phyloP scores from a whole-genome alignment of 2,329 filamentous ascomycete genomes.

The Pseudogymnoascus sp. region DNA sequence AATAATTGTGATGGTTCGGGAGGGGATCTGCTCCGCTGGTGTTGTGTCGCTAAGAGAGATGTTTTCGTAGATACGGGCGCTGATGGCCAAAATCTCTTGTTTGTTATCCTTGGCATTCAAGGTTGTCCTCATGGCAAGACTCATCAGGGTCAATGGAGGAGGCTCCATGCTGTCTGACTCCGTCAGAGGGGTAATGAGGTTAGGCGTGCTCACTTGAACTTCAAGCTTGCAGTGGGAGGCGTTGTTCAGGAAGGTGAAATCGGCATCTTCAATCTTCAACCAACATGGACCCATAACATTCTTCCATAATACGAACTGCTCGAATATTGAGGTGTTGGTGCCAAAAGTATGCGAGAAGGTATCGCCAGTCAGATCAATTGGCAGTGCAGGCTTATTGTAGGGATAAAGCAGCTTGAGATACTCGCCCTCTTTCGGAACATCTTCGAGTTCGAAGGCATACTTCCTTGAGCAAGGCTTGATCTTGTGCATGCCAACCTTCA shows the following conservation, averaged over 20 bases:
- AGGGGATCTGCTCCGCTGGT: conserved; percentile 79
- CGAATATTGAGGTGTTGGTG: conserved; percentile 86
- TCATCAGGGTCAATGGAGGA: conserved; percentile 93
- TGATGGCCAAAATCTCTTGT: conserved; percentile 88
- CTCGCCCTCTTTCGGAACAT: conserved; percentile 78
- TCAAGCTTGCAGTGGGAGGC: conserved; percentile 97
- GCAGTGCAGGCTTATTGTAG: conserved; percentile 72
- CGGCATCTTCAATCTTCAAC: conserved; percentile 80
- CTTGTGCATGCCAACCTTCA: conserved; percentile 84
- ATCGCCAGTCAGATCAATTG: conserved; percentile 66
- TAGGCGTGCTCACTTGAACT: conserved; percentile 71
- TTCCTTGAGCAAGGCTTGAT: conserved; percentile 85
- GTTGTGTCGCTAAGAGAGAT: conserved; percentile 81
- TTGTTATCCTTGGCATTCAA: conserved; percentile 92
- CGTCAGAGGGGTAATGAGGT: conserved; percentile 62
- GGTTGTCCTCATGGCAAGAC: conserved; percentile 75
- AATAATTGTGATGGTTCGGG: conserved; percentile 85
- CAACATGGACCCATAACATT: conserved; percentile 99
- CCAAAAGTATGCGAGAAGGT: conserved; percentile 95
- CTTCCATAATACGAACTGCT: conserved; percentile 98
- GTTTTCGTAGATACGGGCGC: conserved; percentile 87
- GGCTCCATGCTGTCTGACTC: conserved; percentile 76
- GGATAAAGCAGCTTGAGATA: conserved; percentile 96
- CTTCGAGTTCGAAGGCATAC: conserved; percentile 88
- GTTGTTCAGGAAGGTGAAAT: conserved; percentile 80